A percentile compares a stretch with the other conserved stretches of the same genome.
These are phyloP conservation scores for Blastobotrys proliferans DNA, from an alignment of 1,139 yeast species.

Conservation along the genomic window DNA sequence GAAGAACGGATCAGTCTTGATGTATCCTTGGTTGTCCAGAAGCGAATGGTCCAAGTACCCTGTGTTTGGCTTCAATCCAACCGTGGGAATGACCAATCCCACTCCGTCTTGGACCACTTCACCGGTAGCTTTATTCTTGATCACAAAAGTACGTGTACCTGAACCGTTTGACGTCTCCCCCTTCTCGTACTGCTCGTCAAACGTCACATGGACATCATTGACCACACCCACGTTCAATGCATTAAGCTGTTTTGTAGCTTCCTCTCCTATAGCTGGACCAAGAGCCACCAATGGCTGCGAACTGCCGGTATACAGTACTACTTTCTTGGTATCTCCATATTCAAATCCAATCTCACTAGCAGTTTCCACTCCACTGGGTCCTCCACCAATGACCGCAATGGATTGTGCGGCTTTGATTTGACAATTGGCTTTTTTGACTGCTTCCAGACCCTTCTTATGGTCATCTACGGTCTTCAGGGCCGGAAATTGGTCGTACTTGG, in stretches of 20 bases:
- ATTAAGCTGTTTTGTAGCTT: not conserved
- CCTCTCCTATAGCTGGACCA: constrained; percentile 4
- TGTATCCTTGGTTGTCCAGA: constrained; percentile 20
- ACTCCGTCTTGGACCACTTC: not conserved
- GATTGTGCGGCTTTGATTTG: constrained; percentile 71
- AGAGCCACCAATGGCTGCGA: constrained; percentile 22
- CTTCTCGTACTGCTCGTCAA: not conserved
- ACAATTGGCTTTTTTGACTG: constrained; percentile 64
- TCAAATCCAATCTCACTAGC: constrained; percentile 56
- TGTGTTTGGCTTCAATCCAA: constrained; percentile 27
- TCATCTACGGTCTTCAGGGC: constrained; percentile 62
- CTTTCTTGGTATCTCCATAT: constrained; percentile 21
- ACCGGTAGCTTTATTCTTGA: not conserved
- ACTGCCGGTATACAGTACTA: constrained; percentile 26
- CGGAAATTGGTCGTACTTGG: constrained; percentile 73
- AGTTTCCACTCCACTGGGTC: constrained; percentile 88
- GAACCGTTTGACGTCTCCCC: not conserved
- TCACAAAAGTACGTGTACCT: no score
- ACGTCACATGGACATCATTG: not conserved
- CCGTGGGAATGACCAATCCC: constrained; percentile 22
- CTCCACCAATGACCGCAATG: constrained; percentile 85
- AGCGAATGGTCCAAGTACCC: constrained; percentile 22
- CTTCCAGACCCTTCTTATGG: constrained; percentile 71
- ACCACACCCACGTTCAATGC: not conserved
- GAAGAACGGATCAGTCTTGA: constrained; percentile 22